Conservation (phyloP, 2,329 filamentous ascomycete species). For the Geosmithia morbida region DNA sequence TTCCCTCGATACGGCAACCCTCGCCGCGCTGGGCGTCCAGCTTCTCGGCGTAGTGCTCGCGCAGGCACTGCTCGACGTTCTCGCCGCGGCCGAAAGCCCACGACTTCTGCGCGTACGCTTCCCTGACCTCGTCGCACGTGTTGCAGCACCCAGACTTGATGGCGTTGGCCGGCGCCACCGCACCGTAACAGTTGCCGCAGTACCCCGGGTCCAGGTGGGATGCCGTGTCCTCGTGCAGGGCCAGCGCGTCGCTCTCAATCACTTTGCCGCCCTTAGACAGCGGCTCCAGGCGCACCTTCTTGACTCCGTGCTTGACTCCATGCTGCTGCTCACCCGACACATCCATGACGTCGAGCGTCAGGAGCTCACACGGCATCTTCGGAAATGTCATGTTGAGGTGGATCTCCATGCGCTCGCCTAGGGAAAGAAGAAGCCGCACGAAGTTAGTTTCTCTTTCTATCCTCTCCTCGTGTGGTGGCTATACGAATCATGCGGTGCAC, state of each 20-base stretch:
- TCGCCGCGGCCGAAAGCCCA: conserved; percentile 94
- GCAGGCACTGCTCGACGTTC: conserved; percentile 85
- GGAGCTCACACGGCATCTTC: conserved; percentile 80
- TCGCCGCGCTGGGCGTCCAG: conserved; percentile 79
- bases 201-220: conserved; percentile 79
- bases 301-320: conserved; percentile 82
- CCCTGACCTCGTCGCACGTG: conserved; percentile 90
- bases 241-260: conserved; percentile 55
- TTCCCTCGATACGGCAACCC: conserved; percentile 87
- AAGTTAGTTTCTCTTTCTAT: background rate
- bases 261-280: conserved; percentile 59
- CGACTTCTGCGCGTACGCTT: conserved; percentile 76
- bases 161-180: conserved; percentile 54
- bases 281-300: conserved; percentile 71
- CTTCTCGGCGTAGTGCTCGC: conserved; percentile 85
- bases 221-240: conserved; percentile 51
- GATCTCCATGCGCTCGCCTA: conserved; percentile 97
- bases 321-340: conserved; percentile 95
- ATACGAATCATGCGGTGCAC: background rate
- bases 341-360: conserved; percentile 98
- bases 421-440: no score
- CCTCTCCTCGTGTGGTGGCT: background rate
- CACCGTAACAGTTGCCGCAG: conserved; percentile 89
- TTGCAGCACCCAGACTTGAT: conserved; percentile 85
- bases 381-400: conserved; percentile 96